These are phyloP conservation scores for Smallanthus sonchifolius DNA, from an alignment of 129 eudicot genomes.

Conservation along the genomic window DNA sequence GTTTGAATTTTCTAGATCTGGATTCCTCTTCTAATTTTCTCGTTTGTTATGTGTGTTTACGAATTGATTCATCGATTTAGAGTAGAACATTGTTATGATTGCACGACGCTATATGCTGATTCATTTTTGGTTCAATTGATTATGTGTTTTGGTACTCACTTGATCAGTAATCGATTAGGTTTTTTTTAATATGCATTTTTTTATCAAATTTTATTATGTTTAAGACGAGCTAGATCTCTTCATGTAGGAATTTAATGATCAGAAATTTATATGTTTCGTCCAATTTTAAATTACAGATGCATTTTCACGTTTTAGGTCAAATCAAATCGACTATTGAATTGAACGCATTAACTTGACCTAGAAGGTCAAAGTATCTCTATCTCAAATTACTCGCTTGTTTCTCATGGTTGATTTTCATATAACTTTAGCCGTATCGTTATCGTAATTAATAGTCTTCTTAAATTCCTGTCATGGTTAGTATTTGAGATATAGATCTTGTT, in stretches of 20 bases:
- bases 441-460: too few species aligned
- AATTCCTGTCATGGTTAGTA: too few species aligned
- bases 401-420: too few species aligned
- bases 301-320: slow-evolving; percentile 8
- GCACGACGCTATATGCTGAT: not conserved
- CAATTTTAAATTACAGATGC: not conserved
- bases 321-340: not conserved
- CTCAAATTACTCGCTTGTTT: not conserved
- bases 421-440: too few species aligned
- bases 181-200: not conserved
- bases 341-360: not conserved
- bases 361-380: not conserved
- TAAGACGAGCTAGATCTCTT: slow-evolving; percentile 8
- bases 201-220: not conserved
- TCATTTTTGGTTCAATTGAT: not conserved
- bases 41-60: not conserved
- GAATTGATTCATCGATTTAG: not conserved
- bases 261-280: not conserved
- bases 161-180: not conserved
- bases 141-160: slow-evolving; percentile 1
- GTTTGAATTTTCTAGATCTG: slow-evolving; percentile 21
- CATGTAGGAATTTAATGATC: not conserved
- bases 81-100: not conserved
- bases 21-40: not conserved
- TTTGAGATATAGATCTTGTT: too few species aligned